Percentiles rank a stretch among this genome's conserved stretches.
Evolutionary conservation across 805 yeast species (phyloP).

Genomic region (Saccharomycopsis olivae): DNA sequence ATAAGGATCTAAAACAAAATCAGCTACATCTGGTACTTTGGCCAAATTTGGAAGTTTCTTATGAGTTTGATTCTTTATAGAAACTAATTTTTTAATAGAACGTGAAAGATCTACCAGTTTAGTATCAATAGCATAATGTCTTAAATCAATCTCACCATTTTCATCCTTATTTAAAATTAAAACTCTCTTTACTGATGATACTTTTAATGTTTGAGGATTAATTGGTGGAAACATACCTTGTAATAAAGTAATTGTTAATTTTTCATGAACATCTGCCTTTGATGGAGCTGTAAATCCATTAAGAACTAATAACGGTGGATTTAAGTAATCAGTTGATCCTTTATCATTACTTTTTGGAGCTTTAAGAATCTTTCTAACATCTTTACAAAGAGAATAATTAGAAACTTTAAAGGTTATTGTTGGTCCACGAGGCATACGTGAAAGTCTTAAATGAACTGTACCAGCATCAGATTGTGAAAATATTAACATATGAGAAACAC

Average conservation of each 20-base stretch:
- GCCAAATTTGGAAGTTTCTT: constrained; percentile 63
- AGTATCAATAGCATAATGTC: constrained; percentile 86
- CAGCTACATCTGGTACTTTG: constrained; percentile 65
- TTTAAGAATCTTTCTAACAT: constrained; percentile 56
- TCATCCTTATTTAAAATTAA: constrained; percentile 69
- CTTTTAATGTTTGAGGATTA: constrained; percentile 71
- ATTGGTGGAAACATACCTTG: constrained; percentile 96
- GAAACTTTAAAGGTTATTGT: constrained; percentile 73
- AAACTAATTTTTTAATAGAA: constrained; percentile 61
- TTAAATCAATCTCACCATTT: constrained; percentile 65
- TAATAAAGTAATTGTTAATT: constrained; percentile 76
- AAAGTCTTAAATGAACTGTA: constrained; percentile 69
- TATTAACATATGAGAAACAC: constrained; percentile 79
- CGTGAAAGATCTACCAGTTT: constrained; percentile 70
- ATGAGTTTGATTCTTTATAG: constrained; percentile 46
- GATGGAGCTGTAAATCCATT: constrained; percentile 70
- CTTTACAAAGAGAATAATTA: constrained; percentile 73
- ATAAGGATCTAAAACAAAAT: constrained; percentile 73
- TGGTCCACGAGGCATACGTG: constrained; percentile 91
- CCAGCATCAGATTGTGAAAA: constrained; percentile 79
- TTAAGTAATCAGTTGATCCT: constrained; percentile 47
- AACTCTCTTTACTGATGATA: constrained; percentile 71
- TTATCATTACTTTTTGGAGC: constrained; percentile 70
- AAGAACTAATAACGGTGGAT: constrained; percentile 86
- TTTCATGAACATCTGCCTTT: constrained; percentile 60